Evolutionary conservation across 805 yeast species (phyloP).

Genomic region (Scheffersomyces coipomensis): DNA sequence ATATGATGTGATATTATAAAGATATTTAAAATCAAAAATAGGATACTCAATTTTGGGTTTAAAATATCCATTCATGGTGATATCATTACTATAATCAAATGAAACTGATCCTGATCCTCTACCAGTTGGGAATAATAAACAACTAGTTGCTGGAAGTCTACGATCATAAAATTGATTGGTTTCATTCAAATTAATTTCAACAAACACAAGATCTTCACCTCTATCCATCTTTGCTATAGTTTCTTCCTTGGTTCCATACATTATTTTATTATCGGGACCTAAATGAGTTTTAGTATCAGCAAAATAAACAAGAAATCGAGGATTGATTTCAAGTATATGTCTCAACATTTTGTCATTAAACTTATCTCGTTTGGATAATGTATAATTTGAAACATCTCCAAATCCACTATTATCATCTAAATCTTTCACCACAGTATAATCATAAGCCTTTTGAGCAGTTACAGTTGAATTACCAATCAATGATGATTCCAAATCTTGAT

Average conservation of each 20-base stretch:
- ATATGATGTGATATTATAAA: too few species aligned
- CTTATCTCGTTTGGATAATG: constrained; percentile 8
- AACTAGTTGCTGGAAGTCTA: background rate
- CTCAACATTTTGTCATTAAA: constrained; percentile 9
- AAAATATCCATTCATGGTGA: constrained; percentile 4
- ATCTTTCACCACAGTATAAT: too few species aligned
- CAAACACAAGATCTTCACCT: background rate
- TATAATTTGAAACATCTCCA: too few species aligned
- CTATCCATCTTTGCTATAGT: background rate
- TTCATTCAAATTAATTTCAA: background rate
- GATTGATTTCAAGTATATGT: constrained; percentile 9
- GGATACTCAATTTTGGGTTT: background rate
- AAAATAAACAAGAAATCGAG: constrained; percentile 11
- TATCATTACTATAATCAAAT: constrained; percentile 6
- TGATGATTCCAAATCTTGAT: too few species aligned
- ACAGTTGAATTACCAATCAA: too few species aligned
- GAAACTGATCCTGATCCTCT: constrained; percentile 10
- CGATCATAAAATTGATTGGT: background rate
- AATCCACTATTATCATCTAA: too few species aligned
- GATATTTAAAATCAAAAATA: too few species aligned
- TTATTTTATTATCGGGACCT: constrained; percentile 11
- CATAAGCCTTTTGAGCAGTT: too few species aligned
- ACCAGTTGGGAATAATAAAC: background rate
- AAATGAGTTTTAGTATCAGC: constrained; percentile 15
- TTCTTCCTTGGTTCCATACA: background rate